phyloP scores from a whole-genome alignment of 2,329 filamentous ascomycete species.

The Trichoderma cornu-damae region DNA sequence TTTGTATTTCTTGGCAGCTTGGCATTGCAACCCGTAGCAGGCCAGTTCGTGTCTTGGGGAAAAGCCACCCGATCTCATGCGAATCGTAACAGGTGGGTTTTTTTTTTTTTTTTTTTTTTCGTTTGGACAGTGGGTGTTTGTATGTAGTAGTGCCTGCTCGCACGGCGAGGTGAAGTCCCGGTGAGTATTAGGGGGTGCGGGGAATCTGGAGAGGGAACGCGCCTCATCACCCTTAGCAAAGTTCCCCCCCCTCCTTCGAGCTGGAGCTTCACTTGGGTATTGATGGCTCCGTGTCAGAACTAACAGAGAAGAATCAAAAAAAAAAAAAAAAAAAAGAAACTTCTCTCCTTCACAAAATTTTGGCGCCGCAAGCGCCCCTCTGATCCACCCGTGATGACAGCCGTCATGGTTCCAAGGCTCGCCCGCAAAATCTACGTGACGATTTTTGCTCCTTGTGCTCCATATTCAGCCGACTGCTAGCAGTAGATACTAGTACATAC shows the following conservation, averaged over 20 bases:
- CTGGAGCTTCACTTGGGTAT: not conserved
- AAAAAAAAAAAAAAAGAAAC: not conserved
- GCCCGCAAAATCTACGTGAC: not conserved
- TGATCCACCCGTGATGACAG: not conserved
- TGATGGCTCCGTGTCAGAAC: not conserved
- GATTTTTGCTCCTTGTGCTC: not conserved
- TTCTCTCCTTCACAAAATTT: not conserved
- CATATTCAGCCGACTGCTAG: conserved; percentile 7
- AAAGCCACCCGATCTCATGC: not conserved
- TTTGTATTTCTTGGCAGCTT: not conserved
- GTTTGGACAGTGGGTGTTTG: not conserved
- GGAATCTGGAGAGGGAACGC: conserved; percentile 10
- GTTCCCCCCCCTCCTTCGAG: not conserved
- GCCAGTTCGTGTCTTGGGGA: not conserved
- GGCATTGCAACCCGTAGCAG: not conserved
- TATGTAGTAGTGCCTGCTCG: no score
- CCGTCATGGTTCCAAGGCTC: not conserved
- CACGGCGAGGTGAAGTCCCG: not conserved
- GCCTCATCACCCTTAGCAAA: not conserved
- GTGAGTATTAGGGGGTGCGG: conserved; percentile 7
- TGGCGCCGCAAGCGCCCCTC: conserved; percentile 9
- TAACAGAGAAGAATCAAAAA: not conserved
- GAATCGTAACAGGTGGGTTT: not conserved
- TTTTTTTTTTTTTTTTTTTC: no score
- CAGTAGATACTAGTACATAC: no score